phyloP scores from a whole-genome alignment of 768 basidiomycete genomes.

The Lactifluus hygrophoroides region DNA sequence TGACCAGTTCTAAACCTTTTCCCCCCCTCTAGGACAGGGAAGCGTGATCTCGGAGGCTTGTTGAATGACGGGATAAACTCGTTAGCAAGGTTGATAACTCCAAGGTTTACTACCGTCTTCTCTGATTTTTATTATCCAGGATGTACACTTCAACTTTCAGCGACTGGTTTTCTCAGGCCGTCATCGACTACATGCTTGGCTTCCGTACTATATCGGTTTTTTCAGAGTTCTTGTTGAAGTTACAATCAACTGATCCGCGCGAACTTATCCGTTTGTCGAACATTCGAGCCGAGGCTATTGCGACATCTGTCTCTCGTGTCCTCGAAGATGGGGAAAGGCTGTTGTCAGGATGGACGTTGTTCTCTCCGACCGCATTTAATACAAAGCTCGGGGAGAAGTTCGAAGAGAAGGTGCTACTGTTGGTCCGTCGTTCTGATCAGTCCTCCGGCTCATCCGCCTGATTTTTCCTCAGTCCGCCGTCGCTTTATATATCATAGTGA shows the following conservation, averaged over 20 bases:
- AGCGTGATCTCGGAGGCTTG: constrained; percentile 84
- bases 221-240: constrained; percentile 82
- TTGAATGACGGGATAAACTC: constrained; percentile 96
- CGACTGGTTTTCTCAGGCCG: constrained; percentile 96
- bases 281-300: constrained; percentile 87
- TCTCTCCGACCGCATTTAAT: constrained; percentile 74
- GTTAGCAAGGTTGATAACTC: constrained; percentile 50
- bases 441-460: constrained; percentile 18
- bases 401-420: constrained; percentile 87
- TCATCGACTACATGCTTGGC: constrained; percentile 87
- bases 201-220: constrained; percentile 83
- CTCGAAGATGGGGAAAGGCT: constrained; percentile 44
- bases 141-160: constrained; percentile 86
- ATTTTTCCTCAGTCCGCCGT: constrained; percentile 26
- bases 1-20: constrained; percentile 2
- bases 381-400: constrained; percentile 66
- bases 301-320: constrained; percentile 62
- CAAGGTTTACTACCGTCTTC: neutral
- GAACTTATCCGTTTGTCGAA: constrained; percentile 83
- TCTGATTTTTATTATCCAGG: constrained; percentile 29
- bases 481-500: constrained; percentile 74
- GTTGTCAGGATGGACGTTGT: constrained; percentile 84
- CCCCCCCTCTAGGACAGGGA: constrained; percentile 67
- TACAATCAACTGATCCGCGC: constrained; percentile 87
- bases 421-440: constrained; percentile 48